Evolutionary conservation across 305 asterid genomes (phyloP).

Genomic region (Caryopteris hybrid): DNA sequence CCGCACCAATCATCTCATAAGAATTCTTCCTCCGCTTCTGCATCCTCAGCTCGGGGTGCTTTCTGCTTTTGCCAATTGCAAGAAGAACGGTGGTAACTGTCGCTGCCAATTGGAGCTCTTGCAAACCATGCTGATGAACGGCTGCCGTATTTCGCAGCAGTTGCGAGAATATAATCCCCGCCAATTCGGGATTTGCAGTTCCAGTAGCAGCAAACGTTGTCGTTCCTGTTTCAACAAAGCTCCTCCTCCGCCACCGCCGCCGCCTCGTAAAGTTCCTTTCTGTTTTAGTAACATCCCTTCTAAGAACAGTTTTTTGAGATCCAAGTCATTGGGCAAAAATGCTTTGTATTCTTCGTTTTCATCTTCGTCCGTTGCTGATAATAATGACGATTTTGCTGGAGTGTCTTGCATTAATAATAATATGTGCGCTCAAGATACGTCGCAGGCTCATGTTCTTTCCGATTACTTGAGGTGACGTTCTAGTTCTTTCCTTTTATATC

Average conservation of each 20-base stretch:
- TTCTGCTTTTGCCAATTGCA: background rate
- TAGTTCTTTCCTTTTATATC: background rate
- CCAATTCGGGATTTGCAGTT: constrained; percentile 34
- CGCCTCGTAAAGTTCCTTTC: constrained; percentile 17
- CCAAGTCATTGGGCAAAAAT: constrained; percentile 17
- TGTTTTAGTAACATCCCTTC: background rate
- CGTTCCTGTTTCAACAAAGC: constrained; percentile 4
- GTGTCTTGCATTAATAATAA: constrained; percentile 14
- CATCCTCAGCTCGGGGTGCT: background rate
- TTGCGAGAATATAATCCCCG: constrained; percentile 36
- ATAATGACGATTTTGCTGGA: constrained; percentile 22
- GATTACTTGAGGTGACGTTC: constrained; percentile 29
- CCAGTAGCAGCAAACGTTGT: constrained; percentile 10
- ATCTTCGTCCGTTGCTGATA: constrained; percentile 17
- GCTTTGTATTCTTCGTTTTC: constrained; percentile 25
- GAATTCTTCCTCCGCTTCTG: background rate
- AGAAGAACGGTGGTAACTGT: background rate
- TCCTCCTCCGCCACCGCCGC: constrained; percentile 10
- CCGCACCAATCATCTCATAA: background rate
- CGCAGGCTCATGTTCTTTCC: constrained; percentile 18
- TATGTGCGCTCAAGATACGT: constrained; percentile 4
- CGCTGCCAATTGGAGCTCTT: background rate
- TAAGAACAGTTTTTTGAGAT: constrained; percentile 23
- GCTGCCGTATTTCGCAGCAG: constrained; percentile 46
- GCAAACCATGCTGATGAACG: constrained; percentile 30